Evolutionary conservation across 805 yeast species (phyloP).

Genomic region (Kluyveromyces dobzhanskii): DNA sequence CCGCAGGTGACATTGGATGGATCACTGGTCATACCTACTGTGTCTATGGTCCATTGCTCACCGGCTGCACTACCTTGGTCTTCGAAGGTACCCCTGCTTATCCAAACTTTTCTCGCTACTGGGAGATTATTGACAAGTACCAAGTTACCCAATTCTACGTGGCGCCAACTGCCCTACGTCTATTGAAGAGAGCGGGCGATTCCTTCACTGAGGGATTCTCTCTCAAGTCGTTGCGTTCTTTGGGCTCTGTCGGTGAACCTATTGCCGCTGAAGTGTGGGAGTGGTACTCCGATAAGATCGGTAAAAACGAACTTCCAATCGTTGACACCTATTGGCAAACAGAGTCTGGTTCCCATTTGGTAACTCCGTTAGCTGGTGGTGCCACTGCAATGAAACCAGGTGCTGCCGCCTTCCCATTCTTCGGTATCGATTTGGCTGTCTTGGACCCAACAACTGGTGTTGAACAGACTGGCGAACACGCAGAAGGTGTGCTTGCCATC

Average conservation of each 20-base stretch:
- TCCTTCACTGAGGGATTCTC: constrained; percentile 52
- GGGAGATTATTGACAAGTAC: constrained; percentile 67
- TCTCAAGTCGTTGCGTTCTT: constrained; percentile 53
- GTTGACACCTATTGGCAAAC: constrained; percentile 89
- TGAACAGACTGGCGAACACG: constrained; percentile 59
- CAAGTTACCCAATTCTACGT: constrained; percentile 73
- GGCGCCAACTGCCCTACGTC: constrained; percentile 77
- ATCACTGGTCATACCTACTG: constrained; percentile 83
- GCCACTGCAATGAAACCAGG: constrained; percentile 80
- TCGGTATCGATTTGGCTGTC: constrained; percentile 67
- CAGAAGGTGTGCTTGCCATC: constrained; percentile 74
- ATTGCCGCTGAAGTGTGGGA: constrained; percentile 83
- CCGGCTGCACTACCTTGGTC: constrained; percentile 72
- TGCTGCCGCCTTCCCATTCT: constrained; percentile 76
- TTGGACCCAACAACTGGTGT: constrained; percentile 69
- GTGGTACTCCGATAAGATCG: constrained; percentile 70
- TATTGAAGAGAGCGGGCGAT: constrained; percentile 69
- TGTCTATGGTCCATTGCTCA: constrained; percentile 68
- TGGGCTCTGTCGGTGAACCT: constrained; percentile 85
- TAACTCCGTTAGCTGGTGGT: constrained; percentile 69
- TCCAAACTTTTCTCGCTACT: constrained; percentile 71
- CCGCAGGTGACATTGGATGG: constrained; percentile 92
- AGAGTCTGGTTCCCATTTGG: constrained; percentile 74
- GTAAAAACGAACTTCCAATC: constrained; percentile 61
- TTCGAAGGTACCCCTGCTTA: constrained; percentile 86